Conservation (phyloP, 495 filamentous ascomycete genomes). For the Rostrohypoxylon terebratum region DNA sequence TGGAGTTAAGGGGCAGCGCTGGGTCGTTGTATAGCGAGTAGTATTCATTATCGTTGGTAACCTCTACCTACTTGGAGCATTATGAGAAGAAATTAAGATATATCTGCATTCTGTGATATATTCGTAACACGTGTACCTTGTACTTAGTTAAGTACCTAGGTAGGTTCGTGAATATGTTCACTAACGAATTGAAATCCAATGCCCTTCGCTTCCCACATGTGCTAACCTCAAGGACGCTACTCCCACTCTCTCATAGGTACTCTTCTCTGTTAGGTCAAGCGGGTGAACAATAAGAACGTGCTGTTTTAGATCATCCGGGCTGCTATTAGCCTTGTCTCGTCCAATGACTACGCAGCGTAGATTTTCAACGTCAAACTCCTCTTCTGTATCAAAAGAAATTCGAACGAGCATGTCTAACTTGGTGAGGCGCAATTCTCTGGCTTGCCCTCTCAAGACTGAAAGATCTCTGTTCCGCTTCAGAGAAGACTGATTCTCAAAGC, state of each 20-base stretch:
- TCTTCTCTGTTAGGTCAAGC: not conserved
- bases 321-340: not conserved
- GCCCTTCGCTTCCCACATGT: not conserved
- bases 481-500: not conserved
- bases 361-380: not conserved
- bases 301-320: not conserved
- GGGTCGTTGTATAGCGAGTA: not conserved
- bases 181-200: not conserved
- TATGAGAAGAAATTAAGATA: no score
- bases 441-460: not conserved
- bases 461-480: not conserved
- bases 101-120: no score
- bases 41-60: not conserved
- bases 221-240: not conserved
- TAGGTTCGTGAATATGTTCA: no score
- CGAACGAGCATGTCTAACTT: conserved; percentile 1
- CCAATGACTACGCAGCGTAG: not conserved
- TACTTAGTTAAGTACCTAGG: no score
- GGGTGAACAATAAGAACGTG: not conserved
- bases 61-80: no score
- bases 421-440: not conserved
- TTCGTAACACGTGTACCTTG: no score
- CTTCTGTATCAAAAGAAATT: not conserved
- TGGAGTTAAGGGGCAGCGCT: not conserved
- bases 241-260: not conserved